Percentiles rank a stretch among this genome's conserved stretches.
Evolutionary conservation across 768 basidiomycete genomes (phyloP).

Genomic region (Hericium rajendrae): DNA sequence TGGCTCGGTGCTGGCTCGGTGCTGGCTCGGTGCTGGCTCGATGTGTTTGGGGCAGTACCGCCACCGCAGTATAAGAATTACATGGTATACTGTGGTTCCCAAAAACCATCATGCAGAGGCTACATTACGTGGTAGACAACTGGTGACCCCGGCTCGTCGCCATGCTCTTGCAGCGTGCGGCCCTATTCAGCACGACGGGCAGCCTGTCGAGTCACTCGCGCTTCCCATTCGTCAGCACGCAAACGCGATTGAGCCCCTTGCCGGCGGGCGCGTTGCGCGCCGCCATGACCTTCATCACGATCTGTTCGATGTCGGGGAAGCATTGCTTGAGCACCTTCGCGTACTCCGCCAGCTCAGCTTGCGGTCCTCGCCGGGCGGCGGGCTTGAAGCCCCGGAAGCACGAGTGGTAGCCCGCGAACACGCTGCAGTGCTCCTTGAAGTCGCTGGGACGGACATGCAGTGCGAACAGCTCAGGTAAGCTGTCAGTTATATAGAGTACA

Average conservation of each 20-base stretch:
- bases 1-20: no score
- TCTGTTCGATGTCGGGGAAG: constrained; percentile 30
- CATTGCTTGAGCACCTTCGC: constrained; percentile 30
- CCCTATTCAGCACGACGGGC: constrained; percentile 21
- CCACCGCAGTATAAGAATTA: no score
- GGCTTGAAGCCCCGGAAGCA: constrained; percentile 35
- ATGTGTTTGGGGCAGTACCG: no score
- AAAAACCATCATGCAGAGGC: no score
- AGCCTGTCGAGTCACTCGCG: constrained; percentile 31
- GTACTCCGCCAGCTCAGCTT: constrained; percentile 14
- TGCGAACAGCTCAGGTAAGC: constrained; percentile 31
- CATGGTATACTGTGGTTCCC: no score
- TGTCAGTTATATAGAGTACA: background rate
- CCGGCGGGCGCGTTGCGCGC: constrained; percentile 17
- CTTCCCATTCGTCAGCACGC: constrained; percentile 38
- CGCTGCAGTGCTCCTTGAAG: constrained; percentile 32
- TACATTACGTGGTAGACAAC: no score
- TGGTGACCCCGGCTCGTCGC: constrained; percentile 24
- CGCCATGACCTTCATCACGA: constrained; percentile 28
- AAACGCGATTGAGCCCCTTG: constrained; percentile 26
- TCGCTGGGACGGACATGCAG: constrained; percentile 45
- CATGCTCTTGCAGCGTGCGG: constrained; percentile 14
- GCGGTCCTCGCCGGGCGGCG: constrained; percentile 17
- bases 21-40: no score
- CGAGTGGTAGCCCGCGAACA: constrained; percentile 25